Conservation (phyloP, 179 eudicot genomes). For the Corrigiola litoralis region DNA sequence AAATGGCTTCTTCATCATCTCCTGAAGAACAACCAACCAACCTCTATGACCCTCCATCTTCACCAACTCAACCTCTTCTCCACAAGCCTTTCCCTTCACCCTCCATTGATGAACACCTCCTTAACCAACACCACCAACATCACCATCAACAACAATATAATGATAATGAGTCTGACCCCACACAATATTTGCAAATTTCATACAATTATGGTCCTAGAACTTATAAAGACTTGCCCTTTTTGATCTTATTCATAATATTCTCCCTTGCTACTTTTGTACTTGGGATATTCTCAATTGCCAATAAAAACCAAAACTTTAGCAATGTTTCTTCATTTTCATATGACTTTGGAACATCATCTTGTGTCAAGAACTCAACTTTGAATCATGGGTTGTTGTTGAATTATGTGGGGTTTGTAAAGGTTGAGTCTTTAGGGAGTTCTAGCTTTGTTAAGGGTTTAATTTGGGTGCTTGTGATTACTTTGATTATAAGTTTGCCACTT, state of each 20-base stretch:
- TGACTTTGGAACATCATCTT: constrained; percentile 53
- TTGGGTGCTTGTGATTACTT: constrained; percentile 73
- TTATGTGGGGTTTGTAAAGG: constrained; percentile 6
- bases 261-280: constrained; percentile 59
- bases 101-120: constrained; percentile 28
- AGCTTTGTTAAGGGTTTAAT: constrained; percentile 44
- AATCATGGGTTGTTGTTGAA: constrained; percentile 7
- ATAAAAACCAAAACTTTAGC: constrained; percentile 55
- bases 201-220: constrained; percentile 61
- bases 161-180: constrained; percentile 41
- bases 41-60: constrained; percentile 31
- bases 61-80: constrained; percentile 64
- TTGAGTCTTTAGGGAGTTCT: constrained; percentile 8
- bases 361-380: constrained; percentile 30
- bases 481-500: constrained; percentile 67
- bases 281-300: constrained; percentile 69
- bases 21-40: constrained; percentile 41
- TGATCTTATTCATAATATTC: constrained; percentile 55
- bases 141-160: constrained; percentile 27
- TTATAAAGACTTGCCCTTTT: constrained; percentile 70
- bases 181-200: constrained; percentile 68
- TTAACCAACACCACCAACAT: background rate
- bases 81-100: constrained; percentile 46
- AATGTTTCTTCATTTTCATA: constrained; percentile 31
- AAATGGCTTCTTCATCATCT: constrained; percentile 44